Evolutionary conservation across 768 basidiomycete species (phyloP), one percentile per base, ranked within the genome.

Genomic region (Lactifluus echinatus): DNA sequence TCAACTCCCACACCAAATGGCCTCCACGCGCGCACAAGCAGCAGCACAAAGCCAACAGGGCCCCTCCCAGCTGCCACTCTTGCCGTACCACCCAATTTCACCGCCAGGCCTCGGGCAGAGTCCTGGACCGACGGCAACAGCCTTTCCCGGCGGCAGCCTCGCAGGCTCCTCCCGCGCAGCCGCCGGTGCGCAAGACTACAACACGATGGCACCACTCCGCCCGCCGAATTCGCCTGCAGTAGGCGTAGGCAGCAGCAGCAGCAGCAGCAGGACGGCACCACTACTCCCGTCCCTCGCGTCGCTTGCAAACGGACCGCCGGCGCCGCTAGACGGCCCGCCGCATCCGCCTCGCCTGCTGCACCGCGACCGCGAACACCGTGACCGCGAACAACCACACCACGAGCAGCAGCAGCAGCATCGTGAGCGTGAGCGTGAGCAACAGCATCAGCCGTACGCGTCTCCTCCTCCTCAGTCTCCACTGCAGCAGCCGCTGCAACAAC

Each of bases 361-460:
- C 14, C 56, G 51, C 45, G 40, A 56, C 14, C 55, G 43, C 8
- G 37, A 47, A 19, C 40, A 26, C 7, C 52, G 23, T 36, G 36
- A 55, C 46, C 29, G 42, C 14, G n/a, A n/a, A n/a, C n/a, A n/a
- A n/a, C n/a, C n/a, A n/a, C n/a, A n/a, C n/a, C n/a, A n/a, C n/a
- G n/a, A n/a, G n/a, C n/a, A n/a, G n/a, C n/a, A n/a, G n/a, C n/a
- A n/a, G n/a, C n/a, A n/a, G n/a, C n/a, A n/a, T n/a, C n/a, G n/a
- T n/a, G n/a, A n/a, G n/a, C n/a, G n/a, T n/a, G n/a, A n/a, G n/a
- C 55, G 47, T 49, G 47, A 55, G 55, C 55, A 42, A 55, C 55
- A 55, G 17, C 51, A 58, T 37, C 57, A 55, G 34, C 31, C 53
- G 53, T 59, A 59, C 57, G 57, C 57, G 53, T 48, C 57, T 59